Conservation (phyloP, 1,139 yeast species). For the Hyphopichia pseudoburtonii region DNA sequence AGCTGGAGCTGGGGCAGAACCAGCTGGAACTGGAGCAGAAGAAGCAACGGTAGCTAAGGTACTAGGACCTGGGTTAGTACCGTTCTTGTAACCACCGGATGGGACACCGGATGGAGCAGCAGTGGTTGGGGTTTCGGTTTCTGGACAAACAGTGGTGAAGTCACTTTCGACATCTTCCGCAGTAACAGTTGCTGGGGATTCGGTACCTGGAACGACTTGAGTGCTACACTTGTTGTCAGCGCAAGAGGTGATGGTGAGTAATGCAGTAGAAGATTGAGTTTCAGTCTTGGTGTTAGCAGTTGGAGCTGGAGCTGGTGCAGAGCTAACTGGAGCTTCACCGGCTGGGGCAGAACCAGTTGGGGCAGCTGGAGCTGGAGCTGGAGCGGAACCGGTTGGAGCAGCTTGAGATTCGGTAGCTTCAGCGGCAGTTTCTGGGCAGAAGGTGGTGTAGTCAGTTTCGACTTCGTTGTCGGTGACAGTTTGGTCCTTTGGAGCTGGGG, state of each 20-base stretch:
- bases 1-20: conserved; percentile 3
- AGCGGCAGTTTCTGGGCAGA: conserved; percentile 25
- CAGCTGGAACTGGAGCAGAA: too few relatives aligned
- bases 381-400: conserved; percentile 6
- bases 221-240: conserved; percentile 24
- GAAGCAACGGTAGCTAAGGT: conserved; percentile 5
- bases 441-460: conserved; percentile 32
- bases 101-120: conserved; percentile 13
- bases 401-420: not conserved
- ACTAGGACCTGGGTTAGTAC: conserved; percentile 7
- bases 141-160: conserved; percentile 14
- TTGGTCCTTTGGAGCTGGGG: conserved; percentile 8
- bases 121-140: conserved; percentile 13
- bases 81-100: conserved; percentile 3
- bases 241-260: conserved; percentile 26
- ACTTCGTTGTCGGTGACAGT: conserved; percentile 22
- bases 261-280: conserved; percentile 18
- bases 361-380: conserved; percentile 1
- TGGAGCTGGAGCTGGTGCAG: conserved; percentile 5
- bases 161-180: conserved; percentile 14
- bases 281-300: conserved; percentile 9
- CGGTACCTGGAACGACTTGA: conserved; percentile 23
- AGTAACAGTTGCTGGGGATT: conserved; percentile 16
- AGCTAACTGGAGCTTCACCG: not conserved
- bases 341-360: conserved; percentile 2